Evolutionary conservation across 1,284 basidiomycete species (phyloP).

Genomic region (Amylostereum areolatum): DNA sequence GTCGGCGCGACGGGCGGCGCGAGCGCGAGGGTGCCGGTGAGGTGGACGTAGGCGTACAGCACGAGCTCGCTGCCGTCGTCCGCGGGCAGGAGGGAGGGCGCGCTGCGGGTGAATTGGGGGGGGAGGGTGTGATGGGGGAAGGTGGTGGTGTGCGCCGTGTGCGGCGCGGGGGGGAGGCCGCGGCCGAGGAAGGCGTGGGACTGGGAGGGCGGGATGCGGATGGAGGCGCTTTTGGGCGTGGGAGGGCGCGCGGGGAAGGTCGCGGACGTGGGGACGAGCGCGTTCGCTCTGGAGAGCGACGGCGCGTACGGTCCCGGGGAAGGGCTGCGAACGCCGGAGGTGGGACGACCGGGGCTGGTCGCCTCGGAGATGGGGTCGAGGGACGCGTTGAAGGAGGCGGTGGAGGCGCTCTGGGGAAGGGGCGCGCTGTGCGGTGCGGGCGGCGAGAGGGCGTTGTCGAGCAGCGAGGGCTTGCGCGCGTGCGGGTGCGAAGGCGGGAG

Average conservation of each 20-base stretch:
- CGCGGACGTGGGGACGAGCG: slow-evolving; percentile 16
- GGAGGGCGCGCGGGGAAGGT: slow-evolving; percentile 8
- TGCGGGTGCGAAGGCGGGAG: slow-evolving; percentile 65
- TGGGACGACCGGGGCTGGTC: slow-evolving; percentile 9
- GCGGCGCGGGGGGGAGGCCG: slow-evolving; percentile 25
- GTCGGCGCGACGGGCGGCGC: slow-evolving; percentile 20
- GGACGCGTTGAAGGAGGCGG: slow-evolving; percentile 56
- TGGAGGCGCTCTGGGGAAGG: slow-evolving; percentile 38
- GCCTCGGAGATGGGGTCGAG: slow-evolving; percentile 65
- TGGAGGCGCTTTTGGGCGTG: slow-evolving; percentile 4
- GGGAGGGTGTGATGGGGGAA: slow-evolving; percentile 15
- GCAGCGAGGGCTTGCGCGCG: slow-evolving; percentile 65
- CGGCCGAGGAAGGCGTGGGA: slow-evolving; percentile 42
- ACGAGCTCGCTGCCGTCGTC: slow-evolving; percentile 56
- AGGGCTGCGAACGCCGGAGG: not conserved
- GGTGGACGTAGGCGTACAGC: slow-evolving; percentile 84
- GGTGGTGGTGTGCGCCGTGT: slow-evolving; percentile 11
- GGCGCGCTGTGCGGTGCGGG: slow-evolving; percentile 18
- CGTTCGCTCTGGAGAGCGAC: slow-evolving; percentile 11
- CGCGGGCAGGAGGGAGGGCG: slow-evolving; percentile 32
- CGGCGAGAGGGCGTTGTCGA: slow-evolving; percentile 47
- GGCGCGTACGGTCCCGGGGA: not conserved
- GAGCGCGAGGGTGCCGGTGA: slow-evolving; percentile 62
- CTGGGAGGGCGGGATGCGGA: slow-evolving; percentile 19
- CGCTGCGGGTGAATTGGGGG: slow-evolving; percentile 23